Evolutionary conservation across 2,329 filamentous ascomycete species (phyloP).

Genomic region (Madurella fahalii): DNA sequence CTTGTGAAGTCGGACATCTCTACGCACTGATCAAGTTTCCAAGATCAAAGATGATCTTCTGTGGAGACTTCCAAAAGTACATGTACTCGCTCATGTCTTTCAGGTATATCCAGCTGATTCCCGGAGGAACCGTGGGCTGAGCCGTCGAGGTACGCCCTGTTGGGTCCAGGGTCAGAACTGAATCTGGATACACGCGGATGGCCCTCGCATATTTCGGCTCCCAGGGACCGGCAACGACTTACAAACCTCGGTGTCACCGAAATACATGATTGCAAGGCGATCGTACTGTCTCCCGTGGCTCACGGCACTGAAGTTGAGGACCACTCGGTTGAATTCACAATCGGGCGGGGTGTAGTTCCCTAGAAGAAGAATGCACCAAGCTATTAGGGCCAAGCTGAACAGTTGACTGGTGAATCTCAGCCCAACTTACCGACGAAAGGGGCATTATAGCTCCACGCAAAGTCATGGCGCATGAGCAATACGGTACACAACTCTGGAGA

Average conservation of each 20-base stretch:
- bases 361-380: constrained; percentile 28
- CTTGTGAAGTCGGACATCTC: not conserved
- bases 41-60: constrained; percentile 76
- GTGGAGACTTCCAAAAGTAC: constrained; percentile 62
- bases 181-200: not conserved
- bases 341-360: constrained; percentile 62
- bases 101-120: constrained; percentile 70
- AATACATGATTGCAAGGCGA: constrained; percentile 68
- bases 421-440: constrained; percentile 60
- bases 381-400: not conserved
- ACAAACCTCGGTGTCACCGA: constrained; percentile 76
- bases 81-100: constrained; percentile 76
- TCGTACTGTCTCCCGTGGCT: constrained; percentile 73
- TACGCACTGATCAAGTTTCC: constrained; percentile 58
- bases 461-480: constrained; percentile 66
- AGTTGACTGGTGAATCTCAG: no score
- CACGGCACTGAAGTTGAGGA: constrained; percentile 71
- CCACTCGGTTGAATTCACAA: constrained; percentile 69
- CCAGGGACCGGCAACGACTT: constrained; percentile 7
- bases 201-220: no score
- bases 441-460: constrained; percentile 67
- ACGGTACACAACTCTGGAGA: constrained; percentile 42
- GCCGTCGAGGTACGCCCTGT: constrained; percentile 68
- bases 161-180: not conserved
- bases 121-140: constrained; percentile 61